Evolutionary conservation across 2,329 filamentous ascomycete species (phyloP).

Genomic region (Fusarium anguioides): DNA sequence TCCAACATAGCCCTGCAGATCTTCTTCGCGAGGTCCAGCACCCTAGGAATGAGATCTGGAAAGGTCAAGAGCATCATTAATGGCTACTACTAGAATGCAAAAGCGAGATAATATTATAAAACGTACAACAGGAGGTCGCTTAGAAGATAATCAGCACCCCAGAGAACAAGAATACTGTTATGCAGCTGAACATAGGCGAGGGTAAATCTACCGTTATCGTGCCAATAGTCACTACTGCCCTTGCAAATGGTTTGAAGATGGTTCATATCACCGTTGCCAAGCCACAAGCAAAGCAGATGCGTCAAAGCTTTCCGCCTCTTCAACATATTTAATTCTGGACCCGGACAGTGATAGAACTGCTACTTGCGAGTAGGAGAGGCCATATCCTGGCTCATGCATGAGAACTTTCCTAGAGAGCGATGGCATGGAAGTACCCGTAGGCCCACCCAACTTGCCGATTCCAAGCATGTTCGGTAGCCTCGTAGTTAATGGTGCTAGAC

Average conservation of each 20-base stretch:
- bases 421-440: too few species aligned
- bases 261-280: slow-evolving; percentile 71
- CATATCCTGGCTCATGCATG: too few species aligned
- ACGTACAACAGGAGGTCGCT: slow-evolving; percentile 69
- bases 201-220: slow-evolving; percentile 77
- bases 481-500: too few species aligned
- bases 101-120: slow-evolving; percentile 68
- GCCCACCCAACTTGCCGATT: too few species aligned
- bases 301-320: too few species aligned
- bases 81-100: slow-evolving; percentile 74
- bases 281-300: slow-evolving; percentile 70
- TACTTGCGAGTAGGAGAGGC: too few species aligned
- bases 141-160: slow-evolving; percentile 61
- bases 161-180: slow-evolving; percentile 58
- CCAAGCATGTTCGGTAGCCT: too few species aligned
- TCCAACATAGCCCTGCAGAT: slow-evolving; percentile 42
- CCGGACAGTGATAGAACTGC: too few species aligned
- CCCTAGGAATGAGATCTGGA: slow-evolving; percentile 67
- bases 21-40: slow-evolving; percentile 60
- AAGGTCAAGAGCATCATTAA: slow-evolving; percentile 64
- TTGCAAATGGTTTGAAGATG: slow-evolving; percentile 63
- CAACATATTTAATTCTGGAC: too few species aligned
- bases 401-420: too few species aligned
- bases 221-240: slow-evolving; percentile 66
- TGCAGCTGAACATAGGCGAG: slow-evolving; percentile 79